Base-by-base conservation (phyloP, 208 protist species). In the Kentomonas sorsogonicus region DNA sequence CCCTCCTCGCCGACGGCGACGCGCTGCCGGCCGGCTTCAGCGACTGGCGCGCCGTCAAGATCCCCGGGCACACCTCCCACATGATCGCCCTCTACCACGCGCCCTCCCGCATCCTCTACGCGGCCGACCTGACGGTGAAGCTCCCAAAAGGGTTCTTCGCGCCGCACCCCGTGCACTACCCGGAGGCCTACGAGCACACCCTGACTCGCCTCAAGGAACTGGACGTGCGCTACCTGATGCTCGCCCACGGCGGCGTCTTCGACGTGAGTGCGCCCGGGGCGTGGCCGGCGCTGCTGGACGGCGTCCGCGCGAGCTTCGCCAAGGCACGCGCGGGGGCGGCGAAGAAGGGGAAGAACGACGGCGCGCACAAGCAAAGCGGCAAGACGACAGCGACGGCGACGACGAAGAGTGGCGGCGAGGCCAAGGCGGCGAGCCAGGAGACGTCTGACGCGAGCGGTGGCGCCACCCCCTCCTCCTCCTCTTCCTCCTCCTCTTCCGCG, bases 51-150 rank as follows among this genome's bases (percentile, higher is more conserved):
- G 58, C 63, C 0, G 61, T 80, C 20, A 70, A 67, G 53, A 65
- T 72, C 30, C 69, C 77, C 20, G 77, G 77, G 3, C 77, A 85
- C 66, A 85, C 77, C 3, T 60, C 57, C 13, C 72, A 85, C 53
- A 77, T 80, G 72, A 53, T 85, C 10, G 71, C 54, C 2, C 61
- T 78, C 34, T 86, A 78, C 60, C 78, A 86, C 62, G 5, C 34
- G 11, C 47, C 66, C 15, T 63, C 70, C 7, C 51, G 67, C n/a
- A 60, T 66, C 38, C 72, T 86, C 39, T 81, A 86, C 62, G 43
- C 50, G 5, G 57, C 66, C 2, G 73, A 86, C 48, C 54, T 73
- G 48, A 47, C 74, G 48, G 70, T 86, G 16, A 62, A 57, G 2
- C 62, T 74, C 4, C 36, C 41, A 36, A 69, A 66, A 41, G 68